phyloP scores from a whole-genome alignment of 495 filamentous ascomycete genomes.

The Penicillium pulvis region DNA sequence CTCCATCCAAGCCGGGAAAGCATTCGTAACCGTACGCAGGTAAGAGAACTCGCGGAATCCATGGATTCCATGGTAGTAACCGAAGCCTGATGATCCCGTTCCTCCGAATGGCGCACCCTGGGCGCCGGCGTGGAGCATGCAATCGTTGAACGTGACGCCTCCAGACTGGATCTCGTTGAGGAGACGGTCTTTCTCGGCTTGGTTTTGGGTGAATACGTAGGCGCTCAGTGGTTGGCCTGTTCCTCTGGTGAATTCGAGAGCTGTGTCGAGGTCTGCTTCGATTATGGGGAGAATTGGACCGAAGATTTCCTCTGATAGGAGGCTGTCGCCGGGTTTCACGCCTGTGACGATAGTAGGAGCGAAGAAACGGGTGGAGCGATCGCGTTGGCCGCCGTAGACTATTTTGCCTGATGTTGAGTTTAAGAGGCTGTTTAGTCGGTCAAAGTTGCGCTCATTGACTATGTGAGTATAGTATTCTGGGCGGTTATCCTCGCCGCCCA shows the following conservation, averaged over 20 bases:
- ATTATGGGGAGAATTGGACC: constrained; percentile 79
- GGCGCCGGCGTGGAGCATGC: constrained; percentile 64
- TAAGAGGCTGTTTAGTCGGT: constrained; percentile 75
- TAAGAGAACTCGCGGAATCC: constrained; percentile 80
- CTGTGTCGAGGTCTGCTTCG: constrained; percentile 68
- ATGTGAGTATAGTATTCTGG: constrained; percentile 68
- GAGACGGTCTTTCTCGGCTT: constrained; percentile 62
- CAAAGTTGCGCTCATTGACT: constrained; percentile 75
- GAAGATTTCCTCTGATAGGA: constrained; percentile 78
- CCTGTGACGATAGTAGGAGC: constrained; percentile 78
- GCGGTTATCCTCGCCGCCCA: constrained; percentile 61
- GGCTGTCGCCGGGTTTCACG: constrained; percentile 62
- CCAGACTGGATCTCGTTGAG: constrained; percentile 65
- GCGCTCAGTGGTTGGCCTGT: constrained; percentile 68
- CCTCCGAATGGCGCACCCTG: constrained; percentile 78
- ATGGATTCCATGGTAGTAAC: constrained; percentile 73
- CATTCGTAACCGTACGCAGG: constrained; percentile 51
- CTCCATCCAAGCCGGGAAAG: constrained; percentile 55
- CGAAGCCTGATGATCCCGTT: constrained; percentile 74
- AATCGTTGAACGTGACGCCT: constrained; percentile 75
- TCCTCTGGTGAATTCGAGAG: constrained; percentile 64
- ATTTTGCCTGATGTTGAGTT: constrained; percentile 72
- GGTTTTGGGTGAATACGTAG: constrained; percentile 72
- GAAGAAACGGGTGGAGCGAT: constrained; percentile 69
- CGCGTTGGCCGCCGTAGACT: constrained; percentile 69